phyloP scores from a whole-genome alignment of 257 asterid genomes.

The Osmanthus fragrans region DNA sequence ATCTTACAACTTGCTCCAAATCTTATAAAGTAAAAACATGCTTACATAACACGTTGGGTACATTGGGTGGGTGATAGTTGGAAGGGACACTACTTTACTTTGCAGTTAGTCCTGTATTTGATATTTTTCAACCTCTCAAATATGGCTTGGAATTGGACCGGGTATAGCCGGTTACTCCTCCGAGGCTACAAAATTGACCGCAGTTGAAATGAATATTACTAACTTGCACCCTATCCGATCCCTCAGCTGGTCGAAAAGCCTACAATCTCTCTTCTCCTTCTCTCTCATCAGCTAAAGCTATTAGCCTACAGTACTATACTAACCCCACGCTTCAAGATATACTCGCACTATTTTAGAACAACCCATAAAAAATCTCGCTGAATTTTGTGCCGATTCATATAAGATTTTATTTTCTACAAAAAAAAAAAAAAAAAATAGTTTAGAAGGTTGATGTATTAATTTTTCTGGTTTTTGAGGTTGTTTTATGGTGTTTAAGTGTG shows the following conservation, averaged over 20 bases:
- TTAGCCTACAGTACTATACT: conserved; percentile 28
- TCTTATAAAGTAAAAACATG: too few relatives aligned
- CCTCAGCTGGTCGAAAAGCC: background rate
- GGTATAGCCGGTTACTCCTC: background rate
- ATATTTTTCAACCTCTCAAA: background rate
- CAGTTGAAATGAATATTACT: background rate
- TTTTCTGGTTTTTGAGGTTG: conserved; percentile 13
- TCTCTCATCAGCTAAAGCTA: conserved; percentile 30
- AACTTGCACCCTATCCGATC: background rate
- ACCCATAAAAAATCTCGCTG: conserved; percentile 20
- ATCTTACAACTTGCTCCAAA: too few relatives aligned
- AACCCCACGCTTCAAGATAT: conserved; percentile 42
- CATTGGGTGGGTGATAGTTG: too few relatives aligned
- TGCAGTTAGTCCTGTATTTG: too few relatives aligned
- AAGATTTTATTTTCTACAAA: background rate
- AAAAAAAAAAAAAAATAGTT: background rate
- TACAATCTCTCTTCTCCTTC: background rate
- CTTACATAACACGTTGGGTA: too few relatives aligned
- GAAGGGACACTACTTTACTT: too few relatives aligned
- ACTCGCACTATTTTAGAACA: conserved; percentile 7
- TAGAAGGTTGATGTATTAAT: conserved; percentile 13
- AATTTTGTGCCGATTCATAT: conserved; percentile 3
- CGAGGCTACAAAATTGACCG: conserved; percentile 3
- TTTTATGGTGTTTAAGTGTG: background rate
- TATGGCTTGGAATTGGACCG: background rate